phyloP scores from a whole-genome alignment of 2,329 filamentous ascomycete species.

The Polychaeton citri region DNA sequence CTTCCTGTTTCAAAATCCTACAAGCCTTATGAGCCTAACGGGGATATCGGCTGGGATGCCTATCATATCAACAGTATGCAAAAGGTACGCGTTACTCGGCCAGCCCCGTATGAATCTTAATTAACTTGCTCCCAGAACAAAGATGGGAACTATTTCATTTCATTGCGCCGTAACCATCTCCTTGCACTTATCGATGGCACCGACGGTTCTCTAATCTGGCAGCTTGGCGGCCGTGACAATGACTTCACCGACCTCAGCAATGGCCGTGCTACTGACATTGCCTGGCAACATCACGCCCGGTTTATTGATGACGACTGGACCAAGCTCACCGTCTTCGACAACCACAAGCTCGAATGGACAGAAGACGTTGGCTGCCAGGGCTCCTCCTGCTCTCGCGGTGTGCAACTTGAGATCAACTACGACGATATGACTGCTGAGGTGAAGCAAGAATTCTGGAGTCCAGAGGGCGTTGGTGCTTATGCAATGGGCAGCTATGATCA shows the following conservation, averaged over 20 bases:
- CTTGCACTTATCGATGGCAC: conserved; percentile 33
- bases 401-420: conserved; percentile 19
- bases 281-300: conserved; percentile 26
- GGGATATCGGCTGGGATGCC: conserved; percentile 23
- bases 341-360: conserved; percentile 1
- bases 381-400: neutral
- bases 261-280: conserved; percentile 20
- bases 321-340: conserved; percentile 5
- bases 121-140: conserved; percentile 24
- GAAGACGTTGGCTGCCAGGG: neutral
- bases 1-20: conserved; percentile 13
- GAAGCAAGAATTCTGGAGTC: conserved; percentile 16
- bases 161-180: conserved; percentile 33
- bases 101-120: neutral
- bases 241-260: conserved; percentile 29
- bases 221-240: conserved; percentile 35
- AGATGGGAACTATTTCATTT: conserved; percentile 39
- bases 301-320: conserved; percentile 2
- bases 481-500: conserved; percentile 38
- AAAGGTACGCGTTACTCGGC: conserved; percentile 22
- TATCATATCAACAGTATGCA: conserved; percentile 43
- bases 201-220: conserved; percentile 37
- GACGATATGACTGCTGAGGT: conserved; percentile 30
- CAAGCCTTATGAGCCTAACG: neutral
- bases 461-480: conserved; percentile 24